These are phyloP conservation scores for Halenospora varia DNA, from an alignment of 495 filamentous ascomycete species.

Conservation along the genomic window DNA sequence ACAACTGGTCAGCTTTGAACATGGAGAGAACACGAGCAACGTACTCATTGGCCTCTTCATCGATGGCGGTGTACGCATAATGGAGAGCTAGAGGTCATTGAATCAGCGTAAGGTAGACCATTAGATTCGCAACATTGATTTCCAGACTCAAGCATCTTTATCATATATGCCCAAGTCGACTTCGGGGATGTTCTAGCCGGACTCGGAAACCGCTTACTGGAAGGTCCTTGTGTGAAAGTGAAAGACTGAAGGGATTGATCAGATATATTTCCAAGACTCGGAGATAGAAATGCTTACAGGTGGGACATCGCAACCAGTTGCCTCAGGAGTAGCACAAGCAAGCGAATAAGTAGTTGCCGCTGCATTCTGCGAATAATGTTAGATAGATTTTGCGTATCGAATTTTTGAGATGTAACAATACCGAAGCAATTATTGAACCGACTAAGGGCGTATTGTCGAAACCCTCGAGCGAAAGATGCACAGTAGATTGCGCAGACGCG, in stretches of 20 bases:
- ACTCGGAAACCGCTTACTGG: slow-evolving; percentile 1
- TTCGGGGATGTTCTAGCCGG: neutral
- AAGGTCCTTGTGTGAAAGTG: slow-evolving; percentile 15
- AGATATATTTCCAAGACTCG: neutral
- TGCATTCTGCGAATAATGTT: slow-evolving; percentile 7
- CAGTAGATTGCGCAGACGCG: slow-evolving; percentile 7
- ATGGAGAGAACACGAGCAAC: too few species aligned
- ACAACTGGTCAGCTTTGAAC: too few species aligned
- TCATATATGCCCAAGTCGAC: too few species aligned
- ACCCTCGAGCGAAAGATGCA: slow-evolving; percentile 4
- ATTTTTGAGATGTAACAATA: slow-evolving; percentile 4
- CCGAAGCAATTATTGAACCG: slow-evolving; percentile 14
- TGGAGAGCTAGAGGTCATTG: neutral
- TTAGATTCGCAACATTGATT: too few species aligned
- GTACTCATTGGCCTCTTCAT: too few species aligned
- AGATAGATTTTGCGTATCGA: neutral
- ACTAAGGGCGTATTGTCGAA: slow-evolving; percentile 11
- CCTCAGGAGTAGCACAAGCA: neutral
- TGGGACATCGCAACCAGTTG: slow-evolving; percentile 6
- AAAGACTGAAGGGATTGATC: slow-evolving; percentile 4
- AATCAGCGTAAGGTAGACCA: neutral
- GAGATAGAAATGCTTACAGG: too few species aligned
- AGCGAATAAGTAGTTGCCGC: slow-evolving; percentile 19
- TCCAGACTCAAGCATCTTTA: neutral
- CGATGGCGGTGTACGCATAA: neutral